Evolutionary conservation across 305 asterid species (phyloP).

Genomic region (Ilex paraguariensis): DNA sequence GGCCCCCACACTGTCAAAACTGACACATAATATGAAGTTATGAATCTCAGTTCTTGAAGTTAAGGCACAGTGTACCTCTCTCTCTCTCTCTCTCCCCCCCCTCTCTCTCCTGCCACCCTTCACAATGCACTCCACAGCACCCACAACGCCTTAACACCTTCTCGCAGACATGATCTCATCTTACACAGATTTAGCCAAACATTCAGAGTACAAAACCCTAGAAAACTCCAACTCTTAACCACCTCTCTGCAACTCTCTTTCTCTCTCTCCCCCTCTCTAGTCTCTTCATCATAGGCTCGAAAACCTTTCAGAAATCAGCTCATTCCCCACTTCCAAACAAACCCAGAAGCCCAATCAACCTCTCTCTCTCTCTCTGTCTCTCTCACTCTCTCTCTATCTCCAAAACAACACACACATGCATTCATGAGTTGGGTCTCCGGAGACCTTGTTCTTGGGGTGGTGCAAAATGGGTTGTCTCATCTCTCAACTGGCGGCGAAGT

Average conservation of each 20-base stretch:
- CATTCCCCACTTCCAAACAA: slow-evolving; percentile 2
- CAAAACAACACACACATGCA: slow-evolving; percentile 30
- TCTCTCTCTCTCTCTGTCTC: neutral
- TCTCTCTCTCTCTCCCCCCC: neutral
- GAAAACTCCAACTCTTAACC: slow-evolving; percentile 13
- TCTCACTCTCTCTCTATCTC: neutral
- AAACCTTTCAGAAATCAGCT: no score
- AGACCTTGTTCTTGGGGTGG: slow-evolving; percentile 14
- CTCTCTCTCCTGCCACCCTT: slow-evolving; percentile 10
- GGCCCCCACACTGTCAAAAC: no score
- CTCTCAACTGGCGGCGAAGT: slow-evolving; percentile 87
- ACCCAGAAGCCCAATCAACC: neutral
- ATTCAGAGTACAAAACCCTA: slow-evolving; percentile 14
- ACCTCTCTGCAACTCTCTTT: neutral
- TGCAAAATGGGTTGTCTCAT: slow-evolving; percentile 74
- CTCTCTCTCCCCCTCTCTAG: neutral
- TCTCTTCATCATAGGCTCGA: no score
- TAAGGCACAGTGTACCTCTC: no score
- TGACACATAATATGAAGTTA: no score
- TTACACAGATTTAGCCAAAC: slow-evolving; percentile 37
- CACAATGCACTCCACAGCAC: slow-evolving; percentile 1
- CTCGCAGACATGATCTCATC: slow-evolving; percentile 28
- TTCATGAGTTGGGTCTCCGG: slow-evolving; percentile 43
- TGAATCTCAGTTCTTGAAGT: no score
- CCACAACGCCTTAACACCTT: slow-evolving; percentile 3